Conservation (phyloP, 208 protist species). For the Leishmania lainsoni region DNA sequence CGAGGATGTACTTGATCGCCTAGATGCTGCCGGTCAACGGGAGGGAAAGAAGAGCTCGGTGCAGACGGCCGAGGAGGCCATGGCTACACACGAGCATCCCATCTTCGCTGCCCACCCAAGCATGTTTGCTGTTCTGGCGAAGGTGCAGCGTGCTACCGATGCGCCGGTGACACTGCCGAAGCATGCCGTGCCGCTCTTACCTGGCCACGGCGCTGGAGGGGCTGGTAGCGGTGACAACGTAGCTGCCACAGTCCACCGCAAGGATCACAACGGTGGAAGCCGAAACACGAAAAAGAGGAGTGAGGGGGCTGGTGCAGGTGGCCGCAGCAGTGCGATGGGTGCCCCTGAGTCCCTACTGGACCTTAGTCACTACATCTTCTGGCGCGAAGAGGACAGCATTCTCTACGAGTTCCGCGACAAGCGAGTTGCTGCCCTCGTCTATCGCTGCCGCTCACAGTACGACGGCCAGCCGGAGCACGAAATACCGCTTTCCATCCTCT, state of each 20-base stretch:
- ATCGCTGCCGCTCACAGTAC: conserved; percentile 86
- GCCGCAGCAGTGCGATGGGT: conserved; percentile 9
- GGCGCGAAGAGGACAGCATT: conserved; percentile 85
- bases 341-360: conserved; percentile 43
- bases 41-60: background rate
- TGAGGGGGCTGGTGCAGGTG: background rate
- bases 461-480: conserved; percentile 82
- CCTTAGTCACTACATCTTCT: conserved; percentile 78
- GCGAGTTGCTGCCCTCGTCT: conserved; percentile 78
- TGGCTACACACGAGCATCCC: conserved; percentile 25
- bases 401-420: conserved; percentile 82
- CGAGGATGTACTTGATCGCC: conserved; percentile 54
- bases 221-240: background rate
- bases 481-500: conserved; percentile 81
- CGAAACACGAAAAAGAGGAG: conserved; percentile 15
- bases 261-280: conserved; percentile 6
- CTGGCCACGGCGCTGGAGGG: background rate
- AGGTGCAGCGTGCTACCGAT: conserved; percentile 83
- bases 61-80: background rate
- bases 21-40: conserved; percentile 34
- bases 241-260: conserved; percentile 3
- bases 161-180: conserved; percentile 38
- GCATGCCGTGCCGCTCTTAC: background rate
- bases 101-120: conserved; percentile 53
- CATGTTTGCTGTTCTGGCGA: conserved; percentile 86